Evolutionary conservation across 768 basidiomycete species (phyloP).

Genomic region (Suillus occidentalis): DNA sequence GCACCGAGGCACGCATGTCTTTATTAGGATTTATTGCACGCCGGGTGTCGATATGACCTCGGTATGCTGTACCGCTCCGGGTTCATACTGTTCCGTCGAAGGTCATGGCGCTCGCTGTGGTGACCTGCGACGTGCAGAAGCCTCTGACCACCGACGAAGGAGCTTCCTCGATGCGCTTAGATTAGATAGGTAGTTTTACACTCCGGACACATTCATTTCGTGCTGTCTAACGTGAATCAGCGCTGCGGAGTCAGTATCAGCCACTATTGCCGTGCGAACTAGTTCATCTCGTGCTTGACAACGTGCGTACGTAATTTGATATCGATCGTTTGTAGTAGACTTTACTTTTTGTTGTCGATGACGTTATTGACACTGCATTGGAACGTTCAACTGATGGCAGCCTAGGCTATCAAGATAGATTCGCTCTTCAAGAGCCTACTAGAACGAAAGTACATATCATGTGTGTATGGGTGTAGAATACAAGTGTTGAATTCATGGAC

Average conservation of each 20-base stretch:
- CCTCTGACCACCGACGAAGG: too few relatives aligned
- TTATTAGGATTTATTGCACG: background rate
- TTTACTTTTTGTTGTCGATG: background rate
- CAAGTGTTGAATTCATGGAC: conserved; percentile 8
- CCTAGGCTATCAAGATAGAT: background rate
- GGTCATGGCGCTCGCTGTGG: too few relatives aligned
- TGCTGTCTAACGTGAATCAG: background rate
- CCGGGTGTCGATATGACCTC: too few relatives aligned
- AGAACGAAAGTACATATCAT: background rate
- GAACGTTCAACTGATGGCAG: background rate
- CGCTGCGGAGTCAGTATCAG: background rate
- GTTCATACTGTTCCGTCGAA: too few relatives aligned
- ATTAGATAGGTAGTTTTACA: background rate
- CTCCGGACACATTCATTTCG: too few relatives aligned
- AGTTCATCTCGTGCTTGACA: background rate
- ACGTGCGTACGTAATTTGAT: background rate
- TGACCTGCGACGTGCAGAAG: background rate
- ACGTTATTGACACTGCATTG: background rate
- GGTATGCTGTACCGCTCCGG: too few relatives aligned
- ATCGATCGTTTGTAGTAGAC: background rate
- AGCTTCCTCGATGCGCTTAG: background rate
- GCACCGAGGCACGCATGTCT: background rate
- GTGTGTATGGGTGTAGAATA: background rate
- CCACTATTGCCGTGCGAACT: background rate
- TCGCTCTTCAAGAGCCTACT: background rate